Percentiles rank a stretch among this genome's conserved stretches.
Evolutionary conservation across 2,329 filamentous ascomycete species (phyloP).

Genomic region (Taxawa tesnikishii): DNA sequence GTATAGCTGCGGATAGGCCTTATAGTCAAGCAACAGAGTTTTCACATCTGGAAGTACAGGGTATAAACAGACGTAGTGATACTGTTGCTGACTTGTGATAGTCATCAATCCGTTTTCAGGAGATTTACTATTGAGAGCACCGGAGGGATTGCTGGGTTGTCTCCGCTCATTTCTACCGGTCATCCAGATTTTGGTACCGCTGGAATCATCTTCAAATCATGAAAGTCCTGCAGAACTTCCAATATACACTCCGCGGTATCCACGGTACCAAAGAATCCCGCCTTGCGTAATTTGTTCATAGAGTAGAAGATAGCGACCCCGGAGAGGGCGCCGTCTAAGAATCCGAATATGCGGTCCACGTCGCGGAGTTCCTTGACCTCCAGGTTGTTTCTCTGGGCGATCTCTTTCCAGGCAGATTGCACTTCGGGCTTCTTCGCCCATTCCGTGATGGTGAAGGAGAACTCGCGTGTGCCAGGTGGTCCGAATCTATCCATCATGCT

Average conservation of each 20-base stretch:
- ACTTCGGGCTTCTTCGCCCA: conserved; percentile 36
- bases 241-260: conserved; percentile 32
- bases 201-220: conserved; percentile 30
- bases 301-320: conserved; percentile 13
- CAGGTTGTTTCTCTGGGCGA: conserved; percentile 29
- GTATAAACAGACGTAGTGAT: no score
- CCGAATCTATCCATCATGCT: conserved; percentile 33
- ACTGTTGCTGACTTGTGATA: no score
- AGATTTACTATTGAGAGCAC: no score
- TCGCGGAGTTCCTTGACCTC: conserved; percentile 29
- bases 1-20: no score
- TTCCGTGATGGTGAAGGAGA: conserved; percentile 28
- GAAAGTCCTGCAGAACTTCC: conserved; percentile 29
- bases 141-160: no score
- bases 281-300: conserved; percentile 28
- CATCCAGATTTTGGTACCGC: no score
- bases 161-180: no score
- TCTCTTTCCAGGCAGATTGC: conserved; percentile 31
- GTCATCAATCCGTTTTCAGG: no score
- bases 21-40: no score
- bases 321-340: conserved; percentile 29
- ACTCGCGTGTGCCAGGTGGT: conserved; percentile 24
- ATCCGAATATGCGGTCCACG: conserved; percentile 32
- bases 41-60: no score
- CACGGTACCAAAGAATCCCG: conserved; percentile 36